A percentile compares a stretch with the other conserved stretches of the same genome.
Conservation (phyloP, 108 stramenopile genomes). For the Pelagomonas calceolata region DNA sequence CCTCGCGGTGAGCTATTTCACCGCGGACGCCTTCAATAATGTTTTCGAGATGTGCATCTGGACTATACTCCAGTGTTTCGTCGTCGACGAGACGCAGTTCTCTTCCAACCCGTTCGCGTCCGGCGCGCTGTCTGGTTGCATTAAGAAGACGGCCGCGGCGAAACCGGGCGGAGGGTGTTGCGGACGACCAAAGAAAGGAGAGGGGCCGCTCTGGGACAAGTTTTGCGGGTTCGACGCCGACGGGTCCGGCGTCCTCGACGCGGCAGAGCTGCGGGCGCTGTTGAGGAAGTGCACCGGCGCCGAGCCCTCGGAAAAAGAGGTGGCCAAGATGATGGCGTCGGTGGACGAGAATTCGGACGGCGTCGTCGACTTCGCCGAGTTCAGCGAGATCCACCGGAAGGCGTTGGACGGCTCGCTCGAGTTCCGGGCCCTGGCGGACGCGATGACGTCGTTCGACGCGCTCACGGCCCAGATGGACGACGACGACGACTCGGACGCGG, state of each 20-base stretch:
- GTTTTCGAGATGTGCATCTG: conserved; percentile 68
- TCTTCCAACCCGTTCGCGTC: conserved; percentile 17
- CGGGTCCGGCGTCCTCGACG: background rate
- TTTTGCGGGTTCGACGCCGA: background rate
- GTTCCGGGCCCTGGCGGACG: background rate
- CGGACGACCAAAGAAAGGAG: background rate
- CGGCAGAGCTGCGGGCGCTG: background rate
- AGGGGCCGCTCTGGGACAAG: background rate
- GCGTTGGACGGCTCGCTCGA: background rate
- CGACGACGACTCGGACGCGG: background rate
- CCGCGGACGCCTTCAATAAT: conserved; percentile 54
- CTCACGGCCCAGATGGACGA: background rate
- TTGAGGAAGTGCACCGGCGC: background rate
- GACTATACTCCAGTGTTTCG: conserved; percentile 70
- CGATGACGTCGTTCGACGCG: background rate
- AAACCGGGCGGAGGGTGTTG: background rate
- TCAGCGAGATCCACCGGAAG: background rate
- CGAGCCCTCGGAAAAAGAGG: background rate
- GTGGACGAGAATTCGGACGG: background rate
- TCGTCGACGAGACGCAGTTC: conserved; percentile 83
- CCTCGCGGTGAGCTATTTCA: conserved; percentile 28
- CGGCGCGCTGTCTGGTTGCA: background rate
- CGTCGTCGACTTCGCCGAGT: background rate
- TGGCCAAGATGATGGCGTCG: background rate
- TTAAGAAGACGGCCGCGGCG: background rate